Base-by-base conservation (phyloP, 345 rosid species). In the Citrus sp. region DNA sequence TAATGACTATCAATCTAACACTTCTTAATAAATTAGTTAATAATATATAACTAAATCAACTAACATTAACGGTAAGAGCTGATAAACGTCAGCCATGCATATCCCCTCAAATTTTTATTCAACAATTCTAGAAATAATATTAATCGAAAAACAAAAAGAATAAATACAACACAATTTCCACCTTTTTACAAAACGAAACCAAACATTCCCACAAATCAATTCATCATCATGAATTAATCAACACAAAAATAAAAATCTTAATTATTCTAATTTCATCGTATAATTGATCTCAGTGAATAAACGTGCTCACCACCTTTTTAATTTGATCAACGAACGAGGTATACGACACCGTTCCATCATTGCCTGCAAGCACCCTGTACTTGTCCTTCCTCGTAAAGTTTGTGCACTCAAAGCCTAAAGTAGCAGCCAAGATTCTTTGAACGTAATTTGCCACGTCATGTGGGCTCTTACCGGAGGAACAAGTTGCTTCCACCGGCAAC, bases 381-480 rank as follows among this genome's bases (percentile, higher is more conserved):
- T 93, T 95, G 72, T 93, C 98, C 83, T 90, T 93, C 81, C 99
- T 90, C 0, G 99, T 93, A 51, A 91, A 93, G 73, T 92, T 91
- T 40, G 99, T 95, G 78, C 99, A 95, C 85, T 93, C 99, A 73
- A 93, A 95, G 60, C 98, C 97, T 81, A 95, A 84, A 27, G 93
- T 89, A 9, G 96, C 89, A 0, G 91, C 99, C 79, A 95, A 83
- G 80, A 93, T 90, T 80, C 96, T 88, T 73, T 95, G 99, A 32
- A 95, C 97, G 62, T 95, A 87, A 51, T 95, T 95, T 1, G 98
- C 98, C 49, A 95, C 99, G 32, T 95, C 99, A 68, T 92, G 92
- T 0, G 96, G 97, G 67, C 92, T 92, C 80, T 92, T 95, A 46
- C 99, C 99, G 0, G 99, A 86, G 8, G 97, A 92, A 60, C 98